Percentiles rank a stretch among this genome's conserved stretches.
phyloP scores from a whole-genome alignment of 495 filamentous ascomycete genomes.

The Daldinia childiae region DNA sequence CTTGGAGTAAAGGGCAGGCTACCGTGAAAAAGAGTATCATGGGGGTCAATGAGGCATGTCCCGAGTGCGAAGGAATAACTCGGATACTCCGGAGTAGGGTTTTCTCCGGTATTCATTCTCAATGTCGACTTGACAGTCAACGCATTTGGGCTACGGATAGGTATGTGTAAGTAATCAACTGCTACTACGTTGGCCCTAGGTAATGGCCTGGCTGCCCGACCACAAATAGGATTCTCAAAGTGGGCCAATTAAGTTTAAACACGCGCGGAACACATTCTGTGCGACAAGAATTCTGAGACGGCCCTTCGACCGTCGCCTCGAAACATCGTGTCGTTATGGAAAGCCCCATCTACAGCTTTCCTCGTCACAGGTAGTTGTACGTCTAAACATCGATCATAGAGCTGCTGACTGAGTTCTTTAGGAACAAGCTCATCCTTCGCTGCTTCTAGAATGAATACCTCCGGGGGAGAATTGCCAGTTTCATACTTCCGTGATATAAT shows the following conservation, averaged over 20 bases:
- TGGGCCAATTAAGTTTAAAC: slow-evolving; percentile 23
- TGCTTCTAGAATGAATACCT: slow-evolving; percentile 68
- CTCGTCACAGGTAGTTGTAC: slow-evolving; percentile 52
- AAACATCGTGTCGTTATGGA: slow-evolving; percentile 58
- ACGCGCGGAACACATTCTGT: slow-evolving; percentile 34
- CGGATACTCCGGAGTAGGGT: background rate
- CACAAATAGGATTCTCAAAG: background rate
- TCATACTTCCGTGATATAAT: slow-evolving; percentile 45
- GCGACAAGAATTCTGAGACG: slow-evolving; percentile 48
- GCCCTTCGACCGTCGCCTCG: slow-evolving; percentile 54
- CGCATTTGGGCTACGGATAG: too few relatives aligned
- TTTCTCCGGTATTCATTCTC: background rate
- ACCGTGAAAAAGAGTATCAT: background rate
- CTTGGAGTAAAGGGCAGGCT: background rate
- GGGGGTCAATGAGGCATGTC: background rate
- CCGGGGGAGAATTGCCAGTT: slow-evolving; percentile 35
- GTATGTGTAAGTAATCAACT: background rate
- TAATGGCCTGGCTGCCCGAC: background rate
- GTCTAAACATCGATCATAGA: slow-evolving; percentile 56
- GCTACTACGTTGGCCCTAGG: background rate
- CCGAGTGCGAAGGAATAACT: background rate
- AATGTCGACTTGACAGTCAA: background rate
- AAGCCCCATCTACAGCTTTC: slow-evolving; percentile 50
- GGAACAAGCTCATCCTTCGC: slow-evolving; percentile 77
- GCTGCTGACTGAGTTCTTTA: slow-evolving; percentile 59